phyloP scores from a whole-genome alignment of 495 filamentous ascomycete genomes.

The Penicillium roqueforti region DNA sequence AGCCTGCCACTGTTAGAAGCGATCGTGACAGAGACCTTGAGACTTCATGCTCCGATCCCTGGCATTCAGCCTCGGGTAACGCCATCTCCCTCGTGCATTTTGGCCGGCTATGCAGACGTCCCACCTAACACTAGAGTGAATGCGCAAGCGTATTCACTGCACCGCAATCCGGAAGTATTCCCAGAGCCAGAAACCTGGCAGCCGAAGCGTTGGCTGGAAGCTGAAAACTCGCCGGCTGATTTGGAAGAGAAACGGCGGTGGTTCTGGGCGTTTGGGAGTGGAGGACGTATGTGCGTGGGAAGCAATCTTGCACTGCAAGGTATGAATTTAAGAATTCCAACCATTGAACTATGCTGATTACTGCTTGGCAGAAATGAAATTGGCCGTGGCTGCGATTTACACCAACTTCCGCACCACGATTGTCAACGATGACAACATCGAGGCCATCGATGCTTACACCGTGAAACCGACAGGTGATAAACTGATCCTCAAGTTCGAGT shows the following conservation, averaged over 20 bases:
- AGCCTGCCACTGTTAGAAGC: constrained; percentile 69
- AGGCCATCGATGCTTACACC: constrained; percentile 65
- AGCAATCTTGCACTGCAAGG: constrained; percentile 77
- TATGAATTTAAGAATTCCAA: constrained; percentile 27
- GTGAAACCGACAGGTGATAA: constrained; percentile 51
- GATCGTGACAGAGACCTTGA: constrained; percentile 69
- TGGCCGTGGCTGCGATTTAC: constrained; percentile 55
- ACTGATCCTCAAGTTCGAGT: constrained; percentile 42
- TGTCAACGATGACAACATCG: constrained; percentile 52
- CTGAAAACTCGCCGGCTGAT: constrained; percentile 27
- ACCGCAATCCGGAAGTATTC: constrained; percentile 60
- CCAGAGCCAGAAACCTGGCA: constrained; percentile 59
- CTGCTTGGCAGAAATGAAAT: constrained; percentile 40
- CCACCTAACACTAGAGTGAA: constrained; percentile 66
- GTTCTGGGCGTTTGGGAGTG: constrained; percentile 85
- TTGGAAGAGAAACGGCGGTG: constrained; percentile 57
- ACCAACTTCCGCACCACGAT: constrained; percentile 61
- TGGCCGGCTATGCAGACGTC: constrained; percentile 52
- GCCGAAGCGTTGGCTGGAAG: constrained; percentile 57
- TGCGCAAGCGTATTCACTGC: constrained; percentile 66
- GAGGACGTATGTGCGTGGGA: constrained; percentile 80
- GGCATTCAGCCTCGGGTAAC: constrained; percentile 73
- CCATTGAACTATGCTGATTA: constrained; percentile 4
- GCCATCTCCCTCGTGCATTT: constrained; percentile 46
- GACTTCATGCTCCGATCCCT: constrained; percentile 69